Evolutionary conservation across 2,329 filamentous ascomycete genomes (phyloP).

Genomic region (Clonostachys rosea): DNA sequence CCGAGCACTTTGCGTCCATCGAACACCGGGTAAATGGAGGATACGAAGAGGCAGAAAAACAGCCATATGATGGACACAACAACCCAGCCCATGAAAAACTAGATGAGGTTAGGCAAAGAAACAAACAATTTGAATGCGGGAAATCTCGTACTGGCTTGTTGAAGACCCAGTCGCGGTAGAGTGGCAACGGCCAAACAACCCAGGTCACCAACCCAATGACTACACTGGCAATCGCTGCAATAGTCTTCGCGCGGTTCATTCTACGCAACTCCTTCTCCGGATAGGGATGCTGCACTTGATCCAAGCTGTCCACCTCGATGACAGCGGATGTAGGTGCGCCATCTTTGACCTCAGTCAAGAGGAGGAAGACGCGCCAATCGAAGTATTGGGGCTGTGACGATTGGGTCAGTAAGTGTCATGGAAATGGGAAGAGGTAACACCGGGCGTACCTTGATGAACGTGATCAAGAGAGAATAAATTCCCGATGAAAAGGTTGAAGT

Average conservation of each 20-base stretch:
- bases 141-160: too few relatives aligned
- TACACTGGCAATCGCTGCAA: not conserved
- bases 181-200: constrained; percentile 80
- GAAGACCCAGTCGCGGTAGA: constrained; percentile 61
- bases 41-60: constrained; percentile 63
- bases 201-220: constrained; percentile 57
- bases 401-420: too few relatives aligned
- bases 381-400: constrained; percentile 43
- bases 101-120: constrained; percentile 70
- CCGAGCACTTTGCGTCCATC: constrained; percentile 53
- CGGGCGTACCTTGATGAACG: too few relatives aligned
- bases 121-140: too few relatives aligned
- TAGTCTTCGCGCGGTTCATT: not conserved
- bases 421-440: too few relatives aligned
- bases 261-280: not conserved
- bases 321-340: constrained; percentile 56
- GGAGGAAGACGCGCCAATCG: constrained; percentile 75
- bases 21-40: constrained; percentile 77
- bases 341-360: constrained; percentile 73
- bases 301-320: constrained; percentile 58
- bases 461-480: constrained; percentile 41
- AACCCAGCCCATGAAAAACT: constrained; percentile 81
- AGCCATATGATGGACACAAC: constrained; percentile 56
- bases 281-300: constrained; percentile 33
- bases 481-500: constrained; percentile 72